These are phyloP conservation scores for Populus alba DNA, from an alignment of 345 rosid genomes.

Conservation along the genomic window DNA sequence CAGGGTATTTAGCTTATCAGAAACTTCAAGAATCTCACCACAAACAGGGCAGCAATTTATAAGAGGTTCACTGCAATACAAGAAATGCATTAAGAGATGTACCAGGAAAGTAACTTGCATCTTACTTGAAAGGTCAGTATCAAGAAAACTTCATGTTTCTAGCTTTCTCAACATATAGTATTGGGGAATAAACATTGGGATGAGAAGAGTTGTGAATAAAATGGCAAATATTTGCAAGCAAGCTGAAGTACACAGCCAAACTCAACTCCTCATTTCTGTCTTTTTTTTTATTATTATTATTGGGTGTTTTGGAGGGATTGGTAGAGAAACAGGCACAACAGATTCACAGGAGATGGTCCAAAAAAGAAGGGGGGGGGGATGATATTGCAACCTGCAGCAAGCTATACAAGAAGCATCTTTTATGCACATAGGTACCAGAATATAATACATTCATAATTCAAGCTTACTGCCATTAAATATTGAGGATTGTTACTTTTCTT, in stretches of 20 bases:
- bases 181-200: not conserved
- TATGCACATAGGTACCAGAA: not conserved
- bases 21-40: slow-evolving; percentile 66
- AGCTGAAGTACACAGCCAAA: not conserved
- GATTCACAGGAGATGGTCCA: not conserved
- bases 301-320: no score
- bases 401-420: not conserved
- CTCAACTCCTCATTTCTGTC: not conserved
- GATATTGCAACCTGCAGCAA: not conserved
- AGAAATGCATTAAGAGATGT: not conserved
- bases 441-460: not conserved
- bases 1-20: slow-evolving; percentile 76
- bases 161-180: not conserved
- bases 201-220: not conserved
- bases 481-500: slow-evolving; percentile 61
- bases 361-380: not conserved
- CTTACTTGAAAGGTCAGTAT: not conserved
- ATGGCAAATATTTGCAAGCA: not conserved
- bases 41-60: slow-evolving; percentile 84
- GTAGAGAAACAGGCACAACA: not conserved
- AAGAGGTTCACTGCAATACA: slow-evolving; percentile 63
- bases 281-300: no score
- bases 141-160: not conserved
- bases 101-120: not conserved
- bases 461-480: slow-evolving; percentile 9